phyloP scores from a whole-genome alignment of 2,329 filamentous ascomycete genomes.

The Calycina herbarum region DNA sequence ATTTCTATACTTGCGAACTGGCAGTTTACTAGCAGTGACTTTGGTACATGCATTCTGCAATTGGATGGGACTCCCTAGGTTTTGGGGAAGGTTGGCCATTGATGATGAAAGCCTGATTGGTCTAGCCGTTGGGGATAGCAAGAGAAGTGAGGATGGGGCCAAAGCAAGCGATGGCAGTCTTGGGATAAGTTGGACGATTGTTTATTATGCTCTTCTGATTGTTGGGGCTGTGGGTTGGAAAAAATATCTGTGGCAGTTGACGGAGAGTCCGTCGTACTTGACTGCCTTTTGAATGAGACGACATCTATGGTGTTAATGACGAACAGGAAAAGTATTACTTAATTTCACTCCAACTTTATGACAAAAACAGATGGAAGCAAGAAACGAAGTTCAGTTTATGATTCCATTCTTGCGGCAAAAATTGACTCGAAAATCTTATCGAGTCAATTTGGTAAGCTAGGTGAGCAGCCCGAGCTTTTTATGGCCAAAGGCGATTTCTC shows the following conservation, averaged over 20 bases:
- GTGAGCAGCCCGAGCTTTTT: too few relatives aligned
- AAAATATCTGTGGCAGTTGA: constrained; percentile 68
- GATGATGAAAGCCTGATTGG: constrained; percentile 28
- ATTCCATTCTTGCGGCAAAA: background rate
- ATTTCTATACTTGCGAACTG: constrained; percentile 84
- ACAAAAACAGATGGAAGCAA: background rate
- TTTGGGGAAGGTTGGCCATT: constrained; percentile 75
- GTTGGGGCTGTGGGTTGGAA: constrained; percentile 72
- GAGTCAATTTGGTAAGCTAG: background rate
- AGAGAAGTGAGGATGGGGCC: constrained; percentile 42
- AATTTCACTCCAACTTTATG: background rate
- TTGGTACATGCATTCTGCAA: constrained; percentile 89
- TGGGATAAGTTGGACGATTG: constrained; percentile 64
- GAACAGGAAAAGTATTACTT: background rate
- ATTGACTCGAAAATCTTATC: background rate
- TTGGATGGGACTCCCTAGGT: constrained; percentile 79
- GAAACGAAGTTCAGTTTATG: background rate
- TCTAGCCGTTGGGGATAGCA: constrained; percentile 35
- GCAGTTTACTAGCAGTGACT: constrained; percentile 74
- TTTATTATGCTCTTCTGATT: constrained; percentile 78
- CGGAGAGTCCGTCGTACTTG: constrained; percentile 59
- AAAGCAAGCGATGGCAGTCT: constrained; percentile 36
- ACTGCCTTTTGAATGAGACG: constrained; percentile 27
- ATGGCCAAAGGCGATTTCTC: too few relatives aligned
- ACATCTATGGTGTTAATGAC: background rate